A percentile compares a stretch with the other conserved stretches of the same genome.
These are phyloP conservation scores for Cutaneotrichosporon sp. DNA, from an alignment of 1,284 basidiomycete species.

Conservation along the genomic window DNA sequence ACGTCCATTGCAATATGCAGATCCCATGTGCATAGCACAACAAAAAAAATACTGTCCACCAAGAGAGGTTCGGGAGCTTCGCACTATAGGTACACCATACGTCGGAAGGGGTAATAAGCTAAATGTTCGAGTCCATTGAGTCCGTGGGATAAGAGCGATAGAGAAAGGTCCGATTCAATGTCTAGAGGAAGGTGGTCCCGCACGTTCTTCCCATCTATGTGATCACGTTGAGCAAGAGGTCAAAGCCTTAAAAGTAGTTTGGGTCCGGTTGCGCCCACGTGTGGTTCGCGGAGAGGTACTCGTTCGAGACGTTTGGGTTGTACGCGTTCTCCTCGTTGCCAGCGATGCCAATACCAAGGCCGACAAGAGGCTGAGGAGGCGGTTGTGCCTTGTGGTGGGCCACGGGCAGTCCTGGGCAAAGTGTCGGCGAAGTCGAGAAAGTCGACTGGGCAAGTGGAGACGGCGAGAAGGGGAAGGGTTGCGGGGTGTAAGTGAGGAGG, in stretches of 20 bases:
- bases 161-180: conserved; percentile 1
- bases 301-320: conserved; percentile 10
- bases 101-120: neutral
- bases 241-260: conserved; percentile 3
- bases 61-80: no score
- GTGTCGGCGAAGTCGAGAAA: conserved; percentile 32
- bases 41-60: conserved; percentile 2
- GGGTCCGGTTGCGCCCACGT: conserved; percentile 8
- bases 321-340: conserved; percentile 13
- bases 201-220: neutral
- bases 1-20: neutral
- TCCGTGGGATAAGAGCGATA: neutral
- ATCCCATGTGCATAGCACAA: conserved; percentile 3
- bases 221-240: neutral
- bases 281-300: conserved; percentile 12
- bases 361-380: conserved; percentile 23
- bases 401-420: conserved; percentile 32
- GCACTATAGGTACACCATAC: conserved; percentile 1
- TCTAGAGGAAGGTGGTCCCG: neutral
- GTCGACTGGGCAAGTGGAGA: conserved; percentile 24
- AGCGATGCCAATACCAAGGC: conserved; percentile 21
- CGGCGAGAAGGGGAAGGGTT: conserved; percentile 30
- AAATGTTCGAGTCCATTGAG: conserved; percentile 2
- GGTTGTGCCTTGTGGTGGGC: conserved; percentile 4
- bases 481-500: conserved; percentile 23